Percentiles rank a stretch among this genome's conserved stretches.
These are phyloP conservation scores for Rosa multiflora DNA, from an alignment of 306 rosid species.

Conservation along the genomic window DNA sequence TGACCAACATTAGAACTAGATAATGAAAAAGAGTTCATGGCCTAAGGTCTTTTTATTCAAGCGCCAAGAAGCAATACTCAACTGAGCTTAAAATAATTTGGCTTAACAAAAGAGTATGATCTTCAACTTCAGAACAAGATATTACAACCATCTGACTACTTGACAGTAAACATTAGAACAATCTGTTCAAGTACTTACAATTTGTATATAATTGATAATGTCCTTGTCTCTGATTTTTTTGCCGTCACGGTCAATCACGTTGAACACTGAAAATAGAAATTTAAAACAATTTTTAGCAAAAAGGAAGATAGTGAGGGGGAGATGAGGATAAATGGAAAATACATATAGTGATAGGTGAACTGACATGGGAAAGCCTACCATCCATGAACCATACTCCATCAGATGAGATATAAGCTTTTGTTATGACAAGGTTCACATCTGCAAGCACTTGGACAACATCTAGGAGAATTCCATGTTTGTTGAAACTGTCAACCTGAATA, in stretches of 20 bases:
- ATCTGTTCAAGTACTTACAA: conserved; percentile 42
- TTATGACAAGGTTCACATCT: conserved; percentile 77
- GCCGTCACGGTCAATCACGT: conserved; percentile 75
- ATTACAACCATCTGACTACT: background rate
- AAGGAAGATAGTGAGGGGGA: background rate
- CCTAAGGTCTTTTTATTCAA: background rate
- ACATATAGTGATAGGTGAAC: no score
- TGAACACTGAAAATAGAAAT: conserved; percentile 60
- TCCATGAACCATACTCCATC: no score
- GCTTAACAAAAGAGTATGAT: background rate
- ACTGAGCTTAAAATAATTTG: background rate
- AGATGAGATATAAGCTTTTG: conserved; percentile 83
- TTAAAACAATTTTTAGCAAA: background rate
- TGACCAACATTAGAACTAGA: background rate
- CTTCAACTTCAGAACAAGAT: conserved; percentile 8
- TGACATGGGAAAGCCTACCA: no score
- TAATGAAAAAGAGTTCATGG: background rate
- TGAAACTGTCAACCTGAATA: conserved; percentile 82
- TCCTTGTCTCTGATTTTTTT: conserved; percentile 82
- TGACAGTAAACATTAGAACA: background rate
- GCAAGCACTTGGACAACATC: conserved; percentile 90
- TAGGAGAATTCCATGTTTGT: conserved; percentile 86
- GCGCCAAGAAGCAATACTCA: background rate
- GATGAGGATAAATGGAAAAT: background rate
- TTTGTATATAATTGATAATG: conserved; percentile 72